A percentile compares a stretch with the other conserved stretches of the same genome.
phyloP scores from a whole-genome alignment of 345 rosid species.

The Excoecaria cochinchinensis region DNA sequence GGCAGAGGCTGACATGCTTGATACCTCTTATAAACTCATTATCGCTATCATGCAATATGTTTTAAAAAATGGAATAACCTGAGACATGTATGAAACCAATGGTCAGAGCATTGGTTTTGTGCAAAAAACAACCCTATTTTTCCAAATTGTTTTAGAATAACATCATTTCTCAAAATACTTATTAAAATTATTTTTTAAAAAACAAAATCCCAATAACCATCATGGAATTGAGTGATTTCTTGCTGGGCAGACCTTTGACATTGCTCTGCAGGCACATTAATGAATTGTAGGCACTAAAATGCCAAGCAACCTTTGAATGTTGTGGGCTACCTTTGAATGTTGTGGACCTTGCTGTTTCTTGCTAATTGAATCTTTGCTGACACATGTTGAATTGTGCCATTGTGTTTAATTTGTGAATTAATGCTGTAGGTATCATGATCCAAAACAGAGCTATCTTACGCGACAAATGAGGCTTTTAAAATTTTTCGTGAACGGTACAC shows the following conservation, averaged over 20 bases:
- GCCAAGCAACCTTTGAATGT: neutral
- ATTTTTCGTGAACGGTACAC: conserved; percentile 70
- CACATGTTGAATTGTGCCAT: neutral
- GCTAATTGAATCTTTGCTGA: too few relatives aligned
- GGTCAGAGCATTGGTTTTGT: too few relatives aligned
- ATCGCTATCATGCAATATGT: too few relatives aligned
- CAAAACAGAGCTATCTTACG: conserved; percentile 87
- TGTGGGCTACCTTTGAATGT: too few relatives aligned
- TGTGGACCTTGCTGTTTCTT: neutral
- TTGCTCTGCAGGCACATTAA: neutral
- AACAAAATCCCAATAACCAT: neutral
- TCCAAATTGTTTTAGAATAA: too few relatives aligned
- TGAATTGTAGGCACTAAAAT: neutral
- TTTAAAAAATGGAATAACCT: too few relatives aligned
- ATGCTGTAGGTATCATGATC: conserved; percentile 76
- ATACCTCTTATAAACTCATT: too few relatives aligned
- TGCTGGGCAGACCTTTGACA: neutral
- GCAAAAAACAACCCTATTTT: too few relatives aligned
- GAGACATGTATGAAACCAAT: too few relatives aligned
- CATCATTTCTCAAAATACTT: too few relatives aligned
- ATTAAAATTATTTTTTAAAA: too few relatives aligned
- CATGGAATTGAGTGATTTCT: neutral
- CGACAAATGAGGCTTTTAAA: conserved; percentile 84
- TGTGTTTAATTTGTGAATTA: conserved; percentile 12
- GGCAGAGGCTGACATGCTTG: too few relatives aligned